A percentile compares a stretch with the other conserved stretches of the same genome.
Evolutionary conservation across 116 monocot species (phyloP).

Genomic region (Phalaenopsis hybrid): DNA sequence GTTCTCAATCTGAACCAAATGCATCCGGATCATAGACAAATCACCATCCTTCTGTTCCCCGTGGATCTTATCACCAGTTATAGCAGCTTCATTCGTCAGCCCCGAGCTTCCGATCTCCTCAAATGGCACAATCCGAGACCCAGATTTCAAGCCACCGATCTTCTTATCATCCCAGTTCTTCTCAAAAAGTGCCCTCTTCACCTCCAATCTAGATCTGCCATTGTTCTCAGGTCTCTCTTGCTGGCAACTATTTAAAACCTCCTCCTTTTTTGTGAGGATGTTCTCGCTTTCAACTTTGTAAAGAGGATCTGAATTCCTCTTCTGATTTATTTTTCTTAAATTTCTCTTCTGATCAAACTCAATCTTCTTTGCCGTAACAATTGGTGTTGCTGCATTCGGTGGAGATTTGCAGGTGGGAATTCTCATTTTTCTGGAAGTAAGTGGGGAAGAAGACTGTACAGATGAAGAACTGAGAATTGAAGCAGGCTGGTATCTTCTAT

Average conservation of each 20-base stretch:
- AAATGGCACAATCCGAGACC: conserved; percentile 38
- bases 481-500: conserved; percentile 18
- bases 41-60: conserved; percentile 50
- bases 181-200: conserved; percentile 34
- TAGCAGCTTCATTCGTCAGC: conserved; percentile 8
- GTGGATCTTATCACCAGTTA: conserved; percentile 19
- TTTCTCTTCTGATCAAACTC: conserved; percentile 11
- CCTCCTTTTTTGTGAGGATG: conserved; percentile 16
- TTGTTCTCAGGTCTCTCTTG: conserved; percentile 2
- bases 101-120: conserved; percentile 34
- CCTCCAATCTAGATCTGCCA: conserved; percentile 26
- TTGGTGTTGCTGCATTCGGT: conserved; percentile 42
- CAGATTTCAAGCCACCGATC: conserved; percentile 31
- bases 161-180: conserved; percentile 43
- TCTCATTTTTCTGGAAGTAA: conserved; percentile 26
- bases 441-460: conserved; percentile 26
- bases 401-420: conserved; percentile 46
- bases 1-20: conserved; percentile 92
- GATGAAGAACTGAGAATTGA: conserved; percentile 25
- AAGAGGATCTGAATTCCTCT: conserved; percentile 22
- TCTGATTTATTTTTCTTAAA: conserved; percentile 23
- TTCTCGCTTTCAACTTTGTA: background rate
- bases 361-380: conserved; percentile 23
- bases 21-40: conserved; percentile 66
- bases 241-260: conserved; percentile 8